These are phyloP conservation scores for Fraxinus angustifolia DNA, from an alignment of 305 asterid species.

Conservation along the genomic window DNA sequence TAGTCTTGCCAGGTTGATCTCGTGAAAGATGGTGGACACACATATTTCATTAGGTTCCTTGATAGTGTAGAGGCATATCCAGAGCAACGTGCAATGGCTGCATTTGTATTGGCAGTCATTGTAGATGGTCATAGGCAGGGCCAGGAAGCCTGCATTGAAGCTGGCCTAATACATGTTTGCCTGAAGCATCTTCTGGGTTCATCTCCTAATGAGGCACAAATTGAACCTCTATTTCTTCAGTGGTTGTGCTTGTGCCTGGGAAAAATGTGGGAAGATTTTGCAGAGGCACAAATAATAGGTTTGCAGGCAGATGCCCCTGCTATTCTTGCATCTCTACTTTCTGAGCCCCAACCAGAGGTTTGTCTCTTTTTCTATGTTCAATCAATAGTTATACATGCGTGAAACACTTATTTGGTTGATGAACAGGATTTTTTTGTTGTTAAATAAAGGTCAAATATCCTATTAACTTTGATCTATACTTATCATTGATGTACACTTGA, in stretches of 20 bases:
- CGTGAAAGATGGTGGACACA: slow-evolving; percentile 94
- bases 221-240: slow-evolving; percentile 65
- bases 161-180: slow-evolving; percentile 71
- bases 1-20: slow-evolving; percentile 99
- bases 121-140: slow-evolving; percentile 95
- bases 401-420: neutral
- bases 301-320: slow-evolving; percentile 86
- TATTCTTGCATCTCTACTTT: slow-evolving; percentile 46
- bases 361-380: slow-evolving; percentile 10
- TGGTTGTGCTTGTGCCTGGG: slow-evolving; percentile 62
- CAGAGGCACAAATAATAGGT: slow-evolving; percentile 80
- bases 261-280: slow-evolving; percentile 91
- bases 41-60: slow-evolving; percentile 83
- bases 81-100: slow-evolving; percentile 99
- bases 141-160: slow-evolving; percentile 89
- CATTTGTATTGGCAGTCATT: slow-evolving; percentile 96
- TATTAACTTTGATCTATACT: neutral
- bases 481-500: slow-evolving; percentile 6
- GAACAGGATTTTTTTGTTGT: neutral
- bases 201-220: slow-evolving; percentile 68
- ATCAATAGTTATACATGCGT: neutral
- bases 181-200: slow-evolving; percentile 87
- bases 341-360: slow-evolving; percentile 80
- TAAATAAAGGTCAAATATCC: neutral
- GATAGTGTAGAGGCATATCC: slow-evolving; percentile 96